A percentile compares a stretch with the other conserved stretches of the same genome.
These are phyloP conservation scores for Mycena rosella DNA, from an alignment of 768 basidiomycete genomes.

Conservation along the genomic window DNA sequence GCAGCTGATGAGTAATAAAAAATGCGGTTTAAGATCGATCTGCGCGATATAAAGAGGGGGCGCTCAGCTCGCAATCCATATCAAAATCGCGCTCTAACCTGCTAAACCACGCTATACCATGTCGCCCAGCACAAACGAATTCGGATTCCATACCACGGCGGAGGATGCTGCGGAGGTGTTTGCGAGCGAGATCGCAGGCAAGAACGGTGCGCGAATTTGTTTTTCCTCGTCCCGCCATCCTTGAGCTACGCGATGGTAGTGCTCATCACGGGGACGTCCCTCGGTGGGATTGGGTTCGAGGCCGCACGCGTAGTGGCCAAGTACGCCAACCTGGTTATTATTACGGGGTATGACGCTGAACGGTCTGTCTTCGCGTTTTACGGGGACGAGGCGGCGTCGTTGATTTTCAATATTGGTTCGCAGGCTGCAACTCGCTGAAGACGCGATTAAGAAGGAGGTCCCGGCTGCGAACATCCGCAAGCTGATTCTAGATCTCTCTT, in stretches of 20 bases:
- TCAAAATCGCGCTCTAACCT: too few species aligned
- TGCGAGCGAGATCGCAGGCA: not conserved
- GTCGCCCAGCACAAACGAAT: not conserved
- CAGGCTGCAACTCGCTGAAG: not conserved
- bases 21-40: too few species aligned
- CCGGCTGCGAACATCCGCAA: not conserved
- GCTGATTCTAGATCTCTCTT: not conserved
- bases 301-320: conserved; percentile 11
- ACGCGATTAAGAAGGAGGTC: not conserved
- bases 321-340: conserved; percentile 17
- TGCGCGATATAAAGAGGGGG: too few species aligned
- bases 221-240: too few species aligned
- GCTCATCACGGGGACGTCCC: conserved; percentile 13
- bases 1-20: too few species aligned
- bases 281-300: conserved; percentile 24
- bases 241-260: too few species aligned
- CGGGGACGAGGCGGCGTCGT: too few species aligned
- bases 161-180: not conserved
- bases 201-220: not conserved
- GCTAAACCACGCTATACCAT: not conserved
- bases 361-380: conserved; percentile 1
- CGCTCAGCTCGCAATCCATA: too few species aligned
- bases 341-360: conserved; percentile 17
- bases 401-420: not conserved
- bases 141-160: not conserved